Conservation (phyloP, 345 rosid genomes). For the Bruguiera parviflora region DNA sequence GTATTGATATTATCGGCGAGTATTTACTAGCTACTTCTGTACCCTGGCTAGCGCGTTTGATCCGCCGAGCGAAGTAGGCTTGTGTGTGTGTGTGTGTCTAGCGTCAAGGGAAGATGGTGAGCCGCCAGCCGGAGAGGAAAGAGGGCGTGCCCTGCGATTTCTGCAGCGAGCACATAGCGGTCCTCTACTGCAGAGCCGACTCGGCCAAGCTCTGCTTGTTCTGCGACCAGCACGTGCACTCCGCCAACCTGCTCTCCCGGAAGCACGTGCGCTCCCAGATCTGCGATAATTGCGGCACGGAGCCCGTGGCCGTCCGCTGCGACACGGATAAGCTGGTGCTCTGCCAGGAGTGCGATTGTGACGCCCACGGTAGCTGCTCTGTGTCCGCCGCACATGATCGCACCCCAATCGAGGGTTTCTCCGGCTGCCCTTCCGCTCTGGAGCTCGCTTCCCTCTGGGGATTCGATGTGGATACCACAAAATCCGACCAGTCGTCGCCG, state of each 20-base stretch:
- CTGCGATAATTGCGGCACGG: conserved; percentile 67
- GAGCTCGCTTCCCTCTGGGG: conserved; percentile 67
- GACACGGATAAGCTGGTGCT: conserved; percentile 54
- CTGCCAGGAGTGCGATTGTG: conserved; percentile 72
- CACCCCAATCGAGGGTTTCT: conserved; percentile 52
- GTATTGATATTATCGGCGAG: no score
- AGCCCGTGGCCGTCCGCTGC: conserved; percentile 63
- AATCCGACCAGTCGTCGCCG: conserved; percentile 3
- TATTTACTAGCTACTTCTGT: no score
- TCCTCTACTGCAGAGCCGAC: conserved; percentile 83
- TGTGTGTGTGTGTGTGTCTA: not conserved
- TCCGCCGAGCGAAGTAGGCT: not conserved
- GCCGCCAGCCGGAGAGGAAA: conserved; percentile 21
- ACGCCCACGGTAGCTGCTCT: conserved; percentile 64
- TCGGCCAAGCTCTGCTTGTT: conserved; percentile 79
- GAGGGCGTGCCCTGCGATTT: conserved; percentile 59
- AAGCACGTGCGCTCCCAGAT: conserved; percentile 92
- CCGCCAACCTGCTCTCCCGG: conserved; percentile 69
- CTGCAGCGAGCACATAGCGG: conserved; percentile 65
- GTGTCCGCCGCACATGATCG: conserved; percentile 67
- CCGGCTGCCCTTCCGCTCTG: conserved; percentile 59
- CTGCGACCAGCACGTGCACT: conserved; percentile 92
- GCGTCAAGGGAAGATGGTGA: conserved; percentile 31
- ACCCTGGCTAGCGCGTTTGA: not conserved
- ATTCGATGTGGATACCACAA: conserved; percentile 41